These are phyloP conservation scores for Ettlia oleoabundans DNA, from an alignment of 139 green algal genomes.

Conservation along the genomic window DNA sequence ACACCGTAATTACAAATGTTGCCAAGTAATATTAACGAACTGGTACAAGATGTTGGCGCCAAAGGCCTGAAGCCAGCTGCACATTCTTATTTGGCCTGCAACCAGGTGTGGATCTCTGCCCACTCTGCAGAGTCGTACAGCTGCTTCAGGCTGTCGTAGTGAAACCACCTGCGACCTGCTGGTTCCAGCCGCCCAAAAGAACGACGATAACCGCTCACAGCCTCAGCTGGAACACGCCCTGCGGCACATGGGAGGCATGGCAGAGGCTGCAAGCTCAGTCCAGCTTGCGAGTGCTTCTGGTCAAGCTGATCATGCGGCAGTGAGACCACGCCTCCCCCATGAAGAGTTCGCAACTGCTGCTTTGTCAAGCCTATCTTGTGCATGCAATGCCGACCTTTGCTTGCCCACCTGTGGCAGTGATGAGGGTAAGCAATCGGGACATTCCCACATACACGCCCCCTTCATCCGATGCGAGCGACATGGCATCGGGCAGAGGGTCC, in stretches of 20 bases:
- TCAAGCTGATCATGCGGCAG: too few species aligned
- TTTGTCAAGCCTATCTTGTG: too few species aligned
- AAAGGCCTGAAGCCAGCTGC: too few species aligned
- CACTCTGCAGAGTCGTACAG: background rate
- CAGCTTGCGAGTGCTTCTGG: too few species aligned
- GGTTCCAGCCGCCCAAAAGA: slow-evolving; percentile 16
- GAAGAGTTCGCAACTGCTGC: too few species aligned
- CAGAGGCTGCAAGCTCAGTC: slow-evolving; percentile 4
- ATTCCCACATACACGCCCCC: background rate
- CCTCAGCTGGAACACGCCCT: background rate
- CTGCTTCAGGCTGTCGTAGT: slow-evolving; percentile 11
- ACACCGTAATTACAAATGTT: too few species aligned
- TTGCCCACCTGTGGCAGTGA: background rate
- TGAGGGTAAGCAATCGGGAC: background rate
- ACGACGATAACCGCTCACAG: background rate
- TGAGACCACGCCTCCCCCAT: too few species aligned
- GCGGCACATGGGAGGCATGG: background rate
- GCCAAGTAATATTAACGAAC: too few species aligned
- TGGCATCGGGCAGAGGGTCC: background rate
- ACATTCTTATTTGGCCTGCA: too few species aligned
- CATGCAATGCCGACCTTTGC: too few species aligned
- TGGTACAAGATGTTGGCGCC: too few species aligned
- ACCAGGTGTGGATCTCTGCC: slow-evolving; percentile 4
- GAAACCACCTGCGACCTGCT: background rate
- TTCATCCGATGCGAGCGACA: background rate